phyloP scores from a whole-genome alignment of 305 asterid genomes.

The Nicotiana rustica region DNA sequence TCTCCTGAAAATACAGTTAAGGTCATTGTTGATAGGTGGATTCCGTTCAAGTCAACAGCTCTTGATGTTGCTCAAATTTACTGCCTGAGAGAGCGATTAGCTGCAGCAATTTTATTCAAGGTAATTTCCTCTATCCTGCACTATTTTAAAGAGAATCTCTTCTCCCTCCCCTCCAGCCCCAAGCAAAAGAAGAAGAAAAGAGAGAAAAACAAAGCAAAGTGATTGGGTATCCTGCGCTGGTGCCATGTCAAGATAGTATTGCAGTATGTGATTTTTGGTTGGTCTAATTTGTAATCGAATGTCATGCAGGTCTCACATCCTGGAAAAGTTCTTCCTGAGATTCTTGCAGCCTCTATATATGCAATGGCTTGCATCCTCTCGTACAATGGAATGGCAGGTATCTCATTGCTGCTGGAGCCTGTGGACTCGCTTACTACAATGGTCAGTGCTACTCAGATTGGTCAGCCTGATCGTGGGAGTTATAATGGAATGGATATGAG shows the following conservation, averaged over 20 bases:
- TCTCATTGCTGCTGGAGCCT: constrained; percentile 51
- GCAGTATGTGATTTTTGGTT: background rate
- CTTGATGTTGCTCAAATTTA: constrained; percentile 93
- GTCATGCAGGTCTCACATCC: constrained; percentile 67
- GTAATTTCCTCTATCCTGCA: constrained; percentile 46
- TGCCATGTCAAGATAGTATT: constrained; percentile 22
- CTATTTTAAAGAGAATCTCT: background rate
- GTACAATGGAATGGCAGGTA: constrained; percentile 73
- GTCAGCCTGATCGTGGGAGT: constrained; percentile 42
- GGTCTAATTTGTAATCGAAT: constrained; percentile 16
- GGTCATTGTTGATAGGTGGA: constrained; percentile 85
- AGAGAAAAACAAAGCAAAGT: constrained; percentile 19
- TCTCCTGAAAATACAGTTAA: constrained; percentile 74
- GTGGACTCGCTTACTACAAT: constrained; percentile 54
- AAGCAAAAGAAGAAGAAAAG: constrained; percentile 12
- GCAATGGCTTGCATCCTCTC: constrained; percentile 69
- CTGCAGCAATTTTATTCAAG: constrained; percentile 76
- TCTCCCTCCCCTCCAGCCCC: background rate
- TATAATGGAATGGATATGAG: constrained; percentile 36
- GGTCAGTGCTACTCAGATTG: constrained; percentile 55
- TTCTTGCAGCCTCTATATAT: constrained; percentile 66
- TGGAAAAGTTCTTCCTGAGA: constrained; percentile 64
- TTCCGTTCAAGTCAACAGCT: constrained; percentile 75
- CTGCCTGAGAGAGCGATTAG: constrained; percentile 87
- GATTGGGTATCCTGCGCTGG: constrained; percentile 4